Evolutionary conservation across 192 early-diverging fungal genomes (phyloP).

Genomic region (Podila minutissima): DNA sequence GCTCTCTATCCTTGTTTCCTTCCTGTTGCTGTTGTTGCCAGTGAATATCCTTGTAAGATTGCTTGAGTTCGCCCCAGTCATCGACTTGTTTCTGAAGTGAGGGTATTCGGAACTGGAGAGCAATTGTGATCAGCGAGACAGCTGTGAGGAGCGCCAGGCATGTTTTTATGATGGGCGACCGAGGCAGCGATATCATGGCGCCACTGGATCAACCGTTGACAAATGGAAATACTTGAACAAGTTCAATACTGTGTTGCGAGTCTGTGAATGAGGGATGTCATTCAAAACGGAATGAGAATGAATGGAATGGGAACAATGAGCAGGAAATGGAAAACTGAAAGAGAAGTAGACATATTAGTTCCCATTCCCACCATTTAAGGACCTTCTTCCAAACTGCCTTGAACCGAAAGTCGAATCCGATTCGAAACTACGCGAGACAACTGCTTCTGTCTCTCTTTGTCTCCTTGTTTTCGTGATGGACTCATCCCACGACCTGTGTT

Average conservation of each 20-base stretch:
- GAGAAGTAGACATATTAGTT: background rate
- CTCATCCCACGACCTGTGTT: too few relatives aligned
- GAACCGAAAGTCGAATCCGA: too few relatives aligned
- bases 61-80: background rate
- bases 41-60: background rate
- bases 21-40: conserved; percentile 12
- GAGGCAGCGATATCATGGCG: conserved; percentile 34
- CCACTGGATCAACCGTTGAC: background rate
- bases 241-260: too few relatives aligned
- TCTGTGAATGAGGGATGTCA: too few relatives aligned
- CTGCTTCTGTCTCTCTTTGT: too few relatives aligned
- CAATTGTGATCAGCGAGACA: conserved; percentile 10
- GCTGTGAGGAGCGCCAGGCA: conserved; percentile 9
- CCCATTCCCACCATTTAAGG: too few relatives aligned
- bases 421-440: too few relatives aligned
- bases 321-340: background rate
- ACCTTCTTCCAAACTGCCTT: too few relatives aligned
- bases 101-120: background rate
- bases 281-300: background rate
- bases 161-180: conserved; percentile 36
- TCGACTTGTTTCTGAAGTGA: background rate
- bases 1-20: conserved; percentile 16
- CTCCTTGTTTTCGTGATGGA: too few relatives aligned
- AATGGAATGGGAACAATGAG: background rate
- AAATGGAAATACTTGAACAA: too few relatives aligned